Percentiles rank a stretch among this genome's conserved stretches.
phyloP scores from a whole-genome alignment of 345 rosid genomes.

The Sisymbrium altissimum region DNA sequence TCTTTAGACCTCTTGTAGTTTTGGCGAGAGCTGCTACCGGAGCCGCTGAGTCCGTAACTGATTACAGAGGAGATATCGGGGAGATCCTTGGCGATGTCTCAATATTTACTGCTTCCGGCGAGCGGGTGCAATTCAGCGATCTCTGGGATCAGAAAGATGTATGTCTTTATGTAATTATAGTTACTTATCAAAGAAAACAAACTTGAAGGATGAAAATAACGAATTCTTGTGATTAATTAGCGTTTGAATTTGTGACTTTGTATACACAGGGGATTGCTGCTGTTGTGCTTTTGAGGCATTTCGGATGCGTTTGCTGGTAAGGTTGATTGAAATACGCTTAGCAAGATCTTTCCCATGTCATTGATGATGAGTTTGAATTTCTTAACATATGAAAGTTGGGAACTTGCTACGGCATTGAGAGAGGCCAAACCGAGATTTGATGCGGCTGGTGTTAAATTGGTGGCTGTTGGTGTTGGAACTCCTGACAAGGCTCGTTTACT shows the following conservation, averaged over 20 bases:
- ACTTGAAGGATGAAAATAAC: background rate
- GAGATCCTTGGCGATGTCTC: slow-evolving; percentile 58
- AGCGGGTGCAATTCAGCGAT: slow-evolving; percentile 59
- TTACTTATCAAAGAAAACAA: background rate
- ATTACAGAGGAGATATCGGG: slow-evolving; percentile 32
- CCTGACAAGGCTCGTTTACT: slow-evolving; percentile 76
- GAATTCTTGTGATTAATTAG: background rate
- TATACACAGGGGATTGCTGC: slow-evolving; percentile 65
- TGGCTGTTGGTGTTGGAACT: slow-evolving; percentile 83
- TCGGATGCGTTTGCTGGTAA: slow-evolving; percentile 91
- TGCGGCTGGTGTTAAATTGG: slow-evolving; percentile 72
- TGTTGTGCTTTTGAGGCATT: slow-evolving; percentile 84
- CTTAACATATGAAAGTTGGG: slow-evolving; percentile 54
- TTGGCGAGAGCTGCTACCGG: slow-evolving; percentile 42
- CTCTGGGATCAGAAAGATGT: slow-evolving; percentile 92
- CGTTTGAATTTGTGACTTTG: background rate
- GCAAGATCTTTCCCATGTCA: background rate
- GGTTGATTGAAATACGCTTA: background rate
- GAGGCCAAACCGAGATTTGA: slow-evolving; percentile 66
- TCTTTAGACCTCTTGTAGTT: slow-evolving; percentile 7
- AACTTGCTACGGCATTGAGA: slow-evolving; percentile 66
- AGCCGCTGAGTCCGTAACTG: slow-evolving; percentile 12
- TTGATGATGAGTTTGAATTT: background rate
- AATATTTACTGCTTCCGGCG: slow-evolving; percentile 61
- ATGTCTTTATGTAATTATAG: background rate